Base-by-base conservation (phyloP, 805 yeast species). In the Isabelozyma gotoi region DNA sequence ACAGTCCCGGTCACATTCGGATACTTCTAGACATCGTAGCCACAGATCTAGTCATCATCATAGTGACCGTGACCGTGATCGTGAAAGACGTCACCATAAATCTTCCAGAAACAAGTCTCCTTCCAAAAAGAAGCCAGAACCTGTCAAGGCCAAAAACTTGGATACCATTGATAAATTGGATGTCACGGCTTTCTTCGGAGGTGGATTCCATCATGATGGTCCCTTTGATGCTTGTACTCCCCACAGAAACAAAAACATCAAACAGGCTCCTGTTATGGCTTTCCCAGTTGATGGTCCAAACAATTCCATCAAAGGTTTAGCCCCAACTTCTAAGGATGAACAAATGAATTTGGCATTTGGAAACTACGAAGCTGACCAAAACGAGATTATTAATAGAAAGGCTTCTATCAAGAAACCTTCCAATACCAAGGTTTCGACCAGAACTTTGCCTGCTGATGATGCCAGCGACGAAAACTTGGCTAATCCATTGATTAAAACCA, bases 151-250 rank as follows among this genome's bases (percentile, higher is more conserved):
- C 11, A 82, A 83, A 54, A 87, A 90, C 53, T 83, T 91, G 43
- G 99, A 92, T 59, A 88, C 95, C 3, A 94, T 94, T 54, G 99
- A 94, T 69, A 88, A 88, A 65, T 75, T 94, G 57, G 99, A 94
- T 64, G 99, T 92, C 38, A 91, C 97, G 10, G 97, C 96, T 1
- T 77, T 91, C 48, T 91, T 88, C 61, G 97, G 97, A 19, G 84
- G 88, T 39, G 88, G 95, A 2, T 94, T 94, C 76, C 99, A 94
- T 65, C 98, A 94, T 65, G 99, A 94, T 68, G 99, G 99, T 10
- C 99, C 99, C 12, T 94, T 94, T 62, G 99, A 94, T 63, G 99
- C 99, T 1, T 92, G 98, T 65, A 87, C 95, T 2, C 98, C 99
- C 6, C 96, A 88, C 64, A 82, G 98, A 63, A 94, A 94, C 67